phyloP scores from a whole-genome alignment of 23 red algal genomes.

The Agarophyton chilense region DNA sequence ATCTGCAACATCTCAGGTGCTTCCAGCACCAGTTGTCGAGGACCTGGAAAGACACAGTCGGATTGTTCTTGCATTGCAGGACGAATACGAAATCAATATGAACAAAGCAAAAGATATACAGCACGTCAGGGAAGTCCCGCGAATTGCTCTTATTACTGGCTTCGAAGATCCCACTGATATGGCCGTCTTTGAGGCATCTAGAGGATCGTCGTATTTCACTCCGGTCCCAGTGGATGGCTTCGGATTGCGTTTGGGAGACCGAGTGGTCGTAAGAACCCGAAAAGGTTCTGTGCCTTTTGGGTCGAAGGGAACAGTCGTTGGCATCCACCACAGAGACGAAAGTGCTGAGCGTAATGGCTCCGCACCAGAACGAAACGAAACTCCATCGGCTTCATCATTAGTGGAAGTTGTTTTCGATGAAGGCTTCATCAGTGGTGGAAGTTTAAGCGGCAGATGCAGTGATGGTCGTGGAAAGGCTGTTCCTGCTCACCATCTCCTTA shows the following conservation, averaged over 20 bases:
- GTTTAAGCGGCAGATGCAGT: slow-evolving; percentile 72
- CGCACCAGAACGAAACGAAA: background rate
- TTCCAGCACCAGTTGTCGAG: slow-evolving; percentile 28
- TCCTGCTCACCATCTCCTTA: slow-evolving; percentile 41
- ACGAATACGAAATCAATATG: slow-evolving; percentile 12
- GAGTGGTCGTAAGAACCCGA: slow-evolving; percentile 64
- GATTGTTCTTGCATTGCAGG: slow-evolving; percentile 44
- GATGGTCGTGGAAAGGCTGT: slow-evolving; percentile 76
- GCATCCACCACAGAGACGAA: slow-evolving; percentile 26
- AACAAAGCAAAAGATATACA: background rate
- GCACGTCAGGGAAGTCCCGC: slow-evolving; percentile 28
- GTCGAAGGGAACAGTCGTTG: slow-evolving; percentile 81
- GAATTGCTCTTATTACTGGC: slow-evolving; percentile 25
- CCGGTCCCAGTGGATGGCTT: slow-evolving; percentile 29
- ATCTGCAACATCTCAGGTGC: slow-evolving; percentile 13
- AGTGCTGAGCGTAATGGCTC: background rate
- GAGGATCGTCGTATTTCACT: slow-evolving; percentile 14
- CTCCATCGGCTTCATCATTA: background rate
- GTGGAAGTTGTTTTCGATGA: slow-evolving; percentile 95
- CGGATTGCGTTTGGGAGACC: slow-evolving; percentile 51
- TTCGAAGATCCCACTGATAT: background rate
- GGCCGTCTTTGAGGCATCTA: background rate
- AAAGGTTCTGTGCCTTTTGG: slow-evolving; percentile 75
- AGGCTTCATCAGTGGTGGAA: slow-evolving; percentile 81
- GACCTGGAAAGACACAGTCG: slow-evolving; percentile 51